These are phyloP conservation scores for Microstegium vimineum DNA, from an alignment of 176 grass and related monocot species.

Conservation along the genomic window DNA sequence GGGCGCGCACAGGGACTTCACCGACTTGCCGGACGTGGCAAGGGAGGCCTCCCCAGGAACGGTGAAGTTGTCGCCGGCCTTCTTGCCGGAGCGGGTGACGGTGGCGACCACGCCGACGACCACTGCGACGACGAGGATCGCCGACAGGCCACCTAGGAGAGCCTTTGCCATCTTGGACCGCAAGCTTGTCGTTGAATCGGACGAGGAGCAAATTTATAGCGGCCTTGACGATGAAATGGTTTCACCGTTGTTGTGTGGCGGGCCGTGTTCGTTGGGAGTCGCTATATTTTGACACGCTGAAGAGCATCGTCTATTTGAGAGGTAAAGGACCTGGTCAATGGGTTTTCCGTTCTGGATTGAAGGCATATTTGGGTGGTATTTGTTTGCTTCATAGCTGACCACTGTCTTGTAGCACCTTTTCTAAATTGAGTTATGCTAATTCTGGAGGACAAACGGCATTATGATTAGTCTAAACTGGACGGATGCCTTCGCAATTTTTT, in stretches of 20 bases:
- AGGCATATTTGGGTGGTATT: not conserved
- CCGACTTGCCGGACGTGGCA: constrained; percentile 48
- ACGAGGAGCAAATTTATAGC: not conserved
- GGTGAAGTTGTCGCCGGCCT: constrained; percentile 33
- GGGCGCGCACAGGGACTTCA: constrained; percentile 51
- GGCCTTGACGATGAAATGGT: not conserved
- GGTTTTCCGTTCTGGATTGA: not conserved
- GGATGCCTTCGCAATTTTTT: not conserved
- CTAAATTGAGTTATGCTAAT: not conserved
- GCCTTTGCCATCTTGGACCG: constrained; percentile 44
- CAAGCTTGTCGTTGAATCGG: not conserved
- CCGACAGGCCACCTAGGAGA: constrained; percentile 42
- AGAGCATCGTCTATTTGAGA: constrained; percentile 26
- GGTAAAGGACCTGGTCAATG: constrained; percentile 13
- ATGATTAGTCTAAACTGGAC: not conserved
- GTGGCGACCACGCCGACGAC: constrained; percentile 61
- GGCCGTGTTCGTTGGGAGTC: not conserved
- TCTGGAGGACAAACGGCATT: not conserved
- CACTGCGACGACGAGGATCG: constrained; percentile 54
- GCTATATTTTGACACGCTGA: not conserved
- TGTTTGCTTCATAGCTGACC: not conserved
- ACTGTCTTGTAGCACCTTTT: not conserved
- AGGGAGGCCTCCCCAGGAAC: constrained; percentile 42
- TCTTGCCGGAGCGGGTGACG: constrained; percentile 29
- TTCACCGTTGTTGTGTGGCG: constrained; percentile 20